phyloP scores from a whole-genome alignment of 2,329 filamentous ascomycete species.

The Davidsoniella neocaledoniae region DNA sequence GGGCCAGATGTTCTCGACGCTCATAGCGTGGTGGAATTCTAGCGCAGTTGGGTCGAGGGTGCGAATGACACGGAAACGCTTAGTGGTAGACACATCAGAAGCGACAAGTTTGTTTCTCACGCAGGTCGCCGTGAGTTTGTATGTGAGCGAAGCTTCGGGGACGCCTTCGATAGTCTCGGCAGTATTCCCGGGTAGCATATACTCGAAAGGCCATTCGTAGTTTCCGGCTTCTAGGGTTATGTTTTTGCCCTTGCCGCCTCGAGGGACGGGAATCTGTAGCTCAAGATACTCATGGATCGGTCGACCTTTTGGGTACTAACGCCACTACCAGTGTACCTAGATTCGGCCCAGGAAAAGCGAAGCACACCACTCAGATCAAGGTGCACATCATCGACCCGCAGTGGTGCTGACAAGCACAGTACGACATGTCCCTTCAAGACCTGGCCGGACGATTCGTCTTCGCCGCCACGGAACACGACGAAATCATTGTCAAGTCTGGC shows the following conservation, averaged over 20 bases:
- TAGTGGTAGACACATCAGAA: slow-evolving; percentile 69
- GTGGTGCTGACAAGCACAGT: slow-evolving; percentile 50
- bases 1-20: slow-evolving; percentile 92
- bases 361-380: slow-evolving; percentile 54
- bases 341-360: slow-evolving; percentile 27
- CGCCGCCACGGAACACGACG: slow-evolving; percentile 58
- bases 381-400: slow-evolving; percentile 58
- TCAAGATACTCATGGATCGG: slow-evolving; percentile 42
- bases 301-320: slow-evolving; percentile 34
- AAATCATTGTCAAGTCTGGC: slow-evolving; percentile 60
- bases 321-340: slow-evolving; percentile 8
- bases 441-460: slow-evolving; percentile 61
- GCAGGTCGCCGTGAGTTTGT: slow-evolving; percentile 80
- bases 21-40: slow-evolving; percentile 75
- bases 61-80: slow-evolving; percentile 61
- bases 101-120: slow-evolving; percentile 64
- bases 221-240: slow-evolving; percentile 52
- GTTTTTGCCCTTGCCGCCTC: slow-evolving; percentile 38
- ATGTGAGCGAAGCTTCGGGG: slow-evolving; percentile 70
- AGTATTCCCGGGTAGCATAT: slow-evolving; percentile 51
- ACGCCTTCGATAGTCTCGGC: slow-evolving; percentile 87
- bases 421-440: slow-evolving; percentile 58
- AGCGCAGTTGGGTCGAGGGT: slow-evolving; percentile 61
- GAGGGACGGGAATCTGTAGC: slow-evolving; percentile 54
- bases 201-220: slow-evolving; percentile 70